phyloP scores from a whole-genome alignment of 228 moss, liverwort and hornwort genomes.

The Sphagnum fallax region DNA sequence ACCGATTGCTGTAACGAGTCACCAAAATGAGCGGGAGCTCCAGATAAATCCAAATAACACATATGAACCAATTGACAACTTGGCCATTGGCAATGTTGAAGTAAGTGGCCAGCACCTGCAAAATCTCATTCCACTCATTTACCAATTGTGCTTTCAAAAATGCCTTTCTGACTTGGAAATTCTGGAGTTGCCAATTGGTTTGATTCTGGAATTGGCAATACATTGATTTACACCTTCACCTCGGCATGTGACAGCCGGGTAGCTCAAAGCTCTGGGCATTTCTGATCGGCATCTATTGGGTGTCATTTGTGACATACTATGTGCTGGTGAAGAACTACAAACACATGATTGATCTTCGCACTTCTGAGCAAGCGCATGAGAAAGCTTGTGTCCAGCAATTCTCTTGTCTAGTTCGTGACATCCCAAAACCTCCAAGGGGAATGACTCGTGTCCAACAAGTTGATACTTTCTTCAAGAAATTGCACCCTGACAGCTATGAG shows the following conservation, averaged over 20 bases:
- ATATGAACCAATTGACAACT: conserved; percentile 43
- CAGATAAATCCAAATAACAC: conserved; percentile 34
- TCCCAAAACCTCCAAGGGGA: conserved; percentile 38
- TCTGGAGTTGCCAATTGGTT: not conserved
- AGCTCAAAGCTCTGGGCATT: conserved; percentile 70
- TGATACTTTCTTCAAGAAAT: conserved; percentile 47
- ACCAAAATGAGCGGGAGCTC: conserved; percentile 24
- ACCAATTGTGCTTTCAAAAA: not conserved
- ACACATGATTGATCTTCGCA: conserved; percentile 50
- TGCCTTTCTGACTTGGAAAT: no score
- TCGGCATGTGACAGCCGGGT: conserved; percentile 22
- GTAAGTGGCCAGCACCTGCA: conserved; percentile 12
- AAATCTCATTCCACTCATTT: not conserved
- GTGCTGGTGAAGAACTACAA: conserved; percentile 54
- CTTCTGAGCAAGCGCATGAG: conserved; percentile 31
- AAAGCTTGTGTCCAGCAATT: conserved; percentile 67
- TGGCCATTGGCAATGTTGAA: conserved; percentile 80
- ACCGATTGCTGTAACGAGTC: conserved; percentile 57
- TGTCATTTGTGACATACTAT: conserved; percentile 65
- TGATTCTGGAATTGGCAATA: not conserved
- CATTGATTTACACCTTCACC: not conserved
- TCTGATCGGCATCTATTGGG: conserved; percentile 53
- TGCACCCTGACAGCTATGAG: conserved; percentile 38
- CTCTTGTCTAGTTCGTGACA: conserved; percentile 57
- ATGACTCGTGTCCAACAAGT: conserved; percentile 60